These are phyloP conservation scores for Brassica juncea DNA, from an alignment of 345 rosid species.

Conservation along the genomic window DNA sequence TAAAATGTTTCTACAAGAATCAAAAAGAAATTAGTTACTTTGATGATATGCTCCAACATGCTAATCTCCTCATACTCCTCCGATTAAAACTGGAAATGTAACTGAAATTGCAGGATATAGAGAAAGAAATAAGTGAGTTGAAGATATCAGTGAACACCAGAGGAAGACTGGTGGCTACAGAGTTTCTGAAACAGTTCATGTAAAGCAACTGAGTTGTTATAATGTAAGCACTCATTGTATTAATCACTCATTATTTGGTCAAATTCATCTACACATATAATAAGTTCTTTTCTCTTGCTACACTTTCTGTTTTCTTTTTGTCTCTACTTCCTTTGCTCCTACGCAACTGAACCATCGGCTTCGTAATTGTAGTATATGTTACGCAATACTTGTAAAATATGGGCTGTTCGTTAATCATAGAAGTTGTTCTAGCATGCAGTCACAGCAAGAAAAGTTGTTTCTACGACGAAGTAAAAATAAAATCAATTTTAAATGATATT, in stretches of 20 bases:
- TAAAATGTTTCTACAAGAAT: neutral
- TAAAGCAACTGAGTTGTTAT: constrained; percentile 31
- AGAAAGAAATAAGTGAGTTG: constrained; percentile 88
- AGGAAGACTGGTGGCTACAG: constrained; percentile 91
- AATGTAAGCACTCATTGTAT: constrained; percentile 26
- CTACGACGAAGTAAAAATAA: neutral
- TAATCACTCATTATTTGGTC: constrained; percentile 14
- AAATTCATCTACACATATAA: constrained; percentile 1
- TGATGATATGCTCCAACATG: constrained; percentile 1
- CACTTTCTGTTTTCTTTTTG: neutral
- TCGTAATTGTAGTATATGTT: constrained; percentile 20
- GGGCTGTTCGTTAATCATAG: constrained; percentile 2
- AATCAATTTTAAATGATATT: neutral
- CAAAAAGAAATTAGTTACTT: neutral
- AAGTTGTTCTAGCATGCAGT: constrained; percentile 4
- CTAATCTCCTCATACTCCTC: neutral
- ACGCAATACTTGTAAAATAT: neutral
- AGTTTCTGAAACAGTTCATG: constrained; percentile 86
- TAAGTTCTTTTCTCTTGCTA: neutral
- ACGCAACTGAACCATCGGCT: neutral
- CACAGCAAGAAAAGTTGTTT: neutral
- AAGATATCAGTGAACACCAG: constrained; percentile 88
- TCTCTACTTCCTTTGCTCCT: neutral
- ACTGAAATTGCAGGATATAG: constrained; percentile 74
- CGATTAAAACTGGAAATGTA: neutral